Evolutionary conservation across 768 basidiomycete genomes (phyloP), one percentile per base, ranked within the genome.

Genomic region (Xerocomus potaroensis): DNA sequence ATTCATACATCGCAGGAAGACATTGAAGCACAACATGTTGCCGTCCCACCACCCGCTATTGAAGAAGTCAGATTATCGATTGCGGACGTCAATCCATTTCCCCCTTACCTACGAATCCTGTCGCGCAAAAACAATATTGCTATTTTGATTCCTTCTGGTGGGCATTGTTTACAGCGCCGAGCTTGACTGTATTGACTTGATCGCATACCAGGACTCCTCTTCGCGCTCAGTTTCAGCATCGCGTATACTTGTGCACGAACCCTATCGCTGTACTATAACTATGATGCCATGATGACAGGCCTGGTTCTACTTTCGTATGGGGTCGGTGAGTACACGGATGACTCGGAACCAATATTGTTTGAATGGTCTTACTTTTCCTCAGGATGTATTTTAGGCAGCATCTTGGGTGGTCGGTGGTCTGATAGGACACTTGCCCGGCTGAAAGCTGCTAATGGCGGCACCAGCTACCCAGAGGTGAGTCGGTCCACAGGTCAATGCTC

Each of bases 241-340:
- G 60, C 78, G 3, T 94, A 91, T 56, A 89, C 88, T 0, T 80
- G 81, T 15, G 77, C 90, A 10, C 75, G 87, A 50, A 90, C 87
- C 0, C 72, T 95, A 2, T 74, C 74, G 0, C 66, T 72, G 8
- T 62, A 73, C 11, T 95, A 94, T 56, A 56, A 73, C 26, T 93
- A 84, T 62, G 70, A 79, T 45, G 73, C 91, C 1, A 68, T 96
- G 23, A 72, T 77, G 38, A 84, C 85, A 35, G 93, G 93, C 8
- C 65, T 93, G 16, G 81, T 91, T 5, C 72, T 91, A 1, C 76
- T 96, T 11, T 64, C 86, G 0, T 91, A 78, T 59, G 91, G 91
- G 29, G 56, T 79, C 3, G 86, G 86, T 81, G 31, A 22, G 74
- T 58, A 39, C 5, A 30, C 6, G 16, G 4, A 2, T n/a, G 5